These are phyloP conservation scores for Suillus brevipes DNA, from an alignment of 768 basidiomycete genomes.

Conservation along the genomic window DNA sequence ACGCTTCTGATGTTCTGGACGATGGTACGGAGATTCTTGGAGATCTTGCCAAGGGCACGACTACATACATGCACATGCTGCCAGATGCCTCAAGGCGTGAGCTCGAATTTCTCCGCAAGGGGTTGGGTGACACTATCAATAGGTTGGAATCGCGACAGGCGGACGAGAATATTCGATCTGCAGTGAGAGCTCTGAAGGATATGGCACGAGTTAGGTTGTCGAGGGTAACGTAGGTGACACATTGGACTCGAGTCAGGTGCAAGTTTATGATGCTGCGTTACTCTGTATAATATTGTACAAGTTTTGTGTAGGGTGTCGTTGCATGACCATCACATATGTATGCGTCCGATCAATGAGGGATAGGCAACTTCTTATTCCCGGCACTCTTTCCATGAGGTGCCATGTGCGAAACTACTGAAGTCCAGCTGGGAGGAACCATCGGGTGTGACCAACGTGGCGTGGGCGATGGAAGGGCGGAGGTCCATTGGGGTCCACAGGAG, in stretches of 20 bases:
- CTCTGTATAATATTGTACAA: too few species aligned
- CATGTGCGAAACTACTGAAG: background rate
- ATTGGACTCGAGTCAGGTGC: too few species aligned
- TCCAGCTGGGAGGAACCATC: background rate
- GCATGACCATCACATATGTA: background rate
- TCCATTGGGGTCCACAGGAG: background rate
- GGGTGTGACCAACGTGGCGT: conserved; percentile 1
- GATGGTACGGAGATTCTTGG: background rate
- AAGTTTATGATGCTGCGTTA: too few species aligned
- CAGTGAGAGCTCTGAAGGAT: too few species aligned
- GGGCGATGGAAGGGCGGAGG: background rate
- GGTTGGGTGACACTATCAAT: background rate
- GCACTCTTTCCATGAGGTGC: background rate
- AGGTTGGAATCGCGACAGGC: background rate
- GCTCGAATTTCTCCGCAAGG: background rate
- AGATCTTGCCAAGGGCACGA: background rate
- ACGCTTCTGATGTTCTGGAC: background rate
- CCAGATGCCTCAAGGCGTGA: background rate
- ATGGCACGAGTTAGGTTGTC: too few species aligned
- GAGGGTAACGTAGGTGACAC: too few species aligned
- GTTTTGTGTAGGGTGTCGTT: background rate
- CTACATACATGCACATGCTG: background rate
- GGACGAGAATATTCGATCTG: too few species aligned
- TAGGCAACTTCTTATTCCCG: background rate
- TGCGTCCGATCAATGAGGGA: too few species aligned